phyloP scores from a whole-genome alignment of 2,329 filamentous ascomycete genomes.

The Malbranchea zuffiana region DNA sequence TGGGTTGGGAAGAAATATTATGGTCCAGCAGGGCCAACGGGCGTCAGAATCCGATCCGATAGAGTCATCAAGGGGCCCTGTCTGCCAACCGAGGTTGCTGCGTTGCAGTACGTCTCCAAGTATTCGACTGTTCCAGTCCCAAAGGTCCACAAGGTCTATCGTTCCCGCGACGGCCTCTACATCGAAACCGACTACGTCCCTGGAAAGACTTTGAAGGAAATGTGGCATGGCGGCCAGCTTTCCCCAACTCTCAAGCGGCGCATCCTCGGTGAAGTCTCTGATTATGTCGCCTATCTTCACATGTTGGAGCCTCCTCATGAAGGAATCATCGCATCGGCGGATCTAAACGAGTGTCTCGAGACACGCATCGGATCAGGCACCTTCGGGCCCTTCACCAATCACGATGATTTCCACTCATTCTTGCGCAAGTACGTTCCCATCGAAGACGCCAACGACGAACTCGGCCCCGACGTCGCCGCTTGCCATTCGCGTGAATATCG shows the following conservation, averaged over 20 bases:
- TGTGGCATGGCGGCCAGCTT: background rate
- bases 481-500: conserved; percentile 6
- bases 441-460: too few relatives aligned
- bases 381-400: too few relatives aligned
- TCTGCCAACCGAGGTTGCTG: background rate
- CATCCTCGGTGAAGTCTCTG: background rate
- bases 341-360: too few relatives aligned
- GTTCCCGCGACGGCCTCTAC: background rate
- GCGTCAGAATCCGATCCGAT: background rate
- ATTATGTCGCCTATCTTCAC: background rate
- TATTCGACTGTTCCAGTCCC: background rate
- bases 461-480: too few relatives aligned
- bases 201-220: background rate
- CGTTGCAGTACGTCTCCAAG: background rate
- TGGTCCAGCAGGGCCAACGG: background rate
- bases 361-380: too few relatives aligned
- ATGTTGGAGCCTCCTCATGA: background rate
- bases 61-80: background rate
- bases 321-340: too few relatives aligned
- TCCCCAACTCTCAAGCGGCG: background rate
- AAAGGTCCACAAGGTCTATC: background rate
- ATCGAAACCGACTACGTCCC: background rate
- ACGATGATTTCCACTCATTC: too few relatives aligned
- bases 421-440: too few relatives aligned
- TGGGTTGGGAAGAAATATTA: too few relatives aligned